Conservation (phyloP, 495 filamentous ascomycete species). For the Hypoxylon fragiforme region DNA sequence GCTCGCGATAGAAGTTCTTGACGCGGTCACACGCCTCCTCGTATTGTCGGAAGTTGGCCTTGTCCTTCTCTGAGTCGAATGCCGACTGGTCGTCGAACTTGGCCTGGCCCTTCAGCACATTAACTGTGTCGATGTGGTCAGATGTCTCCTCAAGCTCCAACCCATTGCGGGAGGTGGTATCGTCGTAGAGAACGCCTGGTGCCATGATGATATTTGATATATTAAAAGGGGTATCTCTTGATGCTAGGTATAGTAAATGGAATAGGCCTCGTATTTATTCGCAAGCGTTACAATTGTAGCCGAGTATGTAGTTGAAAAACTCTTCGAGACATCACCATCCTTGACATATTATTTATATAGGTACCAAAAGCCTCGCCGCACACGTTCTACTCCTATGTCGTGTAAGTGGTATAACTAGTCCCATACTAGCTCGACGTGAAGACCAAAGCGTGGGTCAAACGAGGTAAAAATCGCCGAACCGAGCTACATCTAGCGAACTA, state of each 20-base stretch:
- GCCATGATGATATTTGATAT: conserved; percentile 27
- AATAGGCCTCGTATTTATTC: too few species aligned
- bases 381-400: too few species aligned
- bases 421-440: conserved; percentile 12
- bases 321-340: conserved; percentile 4
- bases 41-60: conserved; percentile 79
- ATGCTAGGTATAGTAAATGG: too few species aligned
- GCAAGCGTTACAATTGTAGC: too few species aligned
- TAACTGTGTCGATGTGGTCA: conserved; percentile 79
- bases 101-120: conserved; percentile 65
- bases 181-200: conserved; percentile 33
- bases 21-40: conserved; percentile 76
- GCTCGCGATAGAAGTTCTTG: conserved; percentile 80
- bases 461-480: conserved; percentile 38
- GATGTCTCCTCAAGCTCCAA: conserved; percentile 78
- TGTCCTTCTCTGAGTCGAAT: conserved; percentile 80
- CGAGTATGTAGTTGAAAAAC: too few species aligned
- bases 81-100: conserved; percentile 63
- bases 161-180: conserved; percentile 57
- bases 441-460: not conserved
- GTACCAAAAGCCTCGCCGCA: too few species aligned
- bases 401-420: conserved; percentile 25
- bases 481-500: conserved; percentile 7
- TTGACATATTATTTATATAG: not conserved
- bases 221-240: conserved; percentile 5